These are phyloP conservation scores for Suillus tomentosus DNA, from an alignment of 768 basidiomycete species.

Conservation along the genomic window DNA sequence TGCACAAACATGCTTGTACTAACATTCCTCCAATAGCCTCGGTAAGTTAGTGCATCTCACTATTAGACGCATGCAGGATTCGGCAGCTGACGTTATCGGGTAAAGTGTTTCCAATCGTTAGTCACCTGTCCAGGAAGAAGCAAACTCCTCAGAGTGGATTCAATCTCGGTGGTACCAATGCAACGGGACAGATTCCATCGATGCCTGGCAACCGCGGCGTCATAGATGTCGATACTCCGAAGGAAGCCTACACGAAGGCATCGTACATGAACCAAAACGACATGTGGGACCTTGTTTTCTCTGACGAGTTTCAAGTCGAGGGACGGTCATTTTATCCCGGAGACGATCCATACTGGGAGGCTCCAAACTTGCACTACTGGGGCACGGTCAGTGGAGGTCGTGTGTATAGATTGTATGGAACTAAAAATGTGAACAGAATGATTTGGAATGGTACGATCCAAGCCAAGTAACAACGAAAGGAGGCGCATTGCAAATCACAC, in stretches of 20 bases:
- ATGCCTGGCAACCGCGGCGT: conserved; percentile 47
- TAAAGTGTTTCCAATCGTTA: conserved; percentile 51
- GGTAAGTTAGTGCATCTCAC: conserved; percentile 11
- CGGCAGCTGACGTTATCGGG: neutral
- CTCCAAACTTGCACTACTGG: conserved; percentile 68
- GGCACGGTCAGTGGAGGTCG: conserved; percentile 42
- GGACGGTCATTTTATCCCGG: conserved; percentile 73
- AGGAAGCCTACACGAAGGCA: conserved; percentile 41
- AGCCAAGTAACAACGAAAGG: conserved; percentile 49
- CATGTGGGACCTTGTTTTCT: conserved; percentile 62
- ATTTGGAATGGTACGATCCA: conserved; percentile 66
- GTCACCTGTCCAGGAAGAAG: conserved; percentile 43
- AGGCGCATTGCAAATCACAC: conserved; percentile 52
- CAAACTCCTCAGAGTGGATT: conserved; percentile 54
- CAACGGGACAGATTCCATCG: conserved; percentile 62
- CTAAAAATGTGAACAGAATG: conserved; percentile 22
- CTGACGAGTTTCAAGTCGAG: conserved; percentile 79
- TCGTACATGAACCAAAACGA: conserved; percentile 38
- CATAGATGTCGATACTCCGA: conserved; percentile 58
- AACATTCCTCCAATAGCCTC: conserved; percentile 9
- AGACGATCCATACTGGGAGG: conserved; percentile 64
- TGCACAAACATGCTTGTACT: neutral
- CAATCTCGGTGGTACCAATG: conserved; percentile 76
- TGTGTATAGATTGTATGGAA: neutral
- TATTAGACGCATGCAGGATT: neutral